phyloP scores from a whole-genome alignment of 139 green algal species.

The Asterochloris erici region DNA sequence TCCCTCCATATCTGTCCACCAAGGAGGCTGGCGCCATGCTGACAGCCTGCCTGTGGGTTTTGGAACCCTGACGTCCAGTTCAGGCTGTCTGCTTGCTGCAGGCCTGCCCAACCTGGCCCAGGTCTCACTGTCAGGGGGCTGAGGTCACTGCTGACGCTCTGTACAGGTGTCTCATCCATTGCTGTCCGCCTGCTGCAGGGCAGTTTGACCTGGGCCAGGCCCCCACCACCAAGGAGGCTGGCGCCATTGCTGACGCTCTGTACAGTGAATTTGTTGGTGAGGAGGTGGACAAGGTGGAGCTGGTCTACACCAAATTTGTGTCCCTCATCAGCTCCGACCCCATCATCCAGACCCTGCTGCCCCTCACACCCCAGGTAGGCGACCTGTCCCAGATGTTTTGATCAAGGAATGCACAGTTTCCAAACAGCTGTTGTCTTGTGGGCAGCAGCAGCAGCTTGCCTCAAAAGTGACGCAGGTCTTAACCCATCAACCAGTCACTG shows the following conservation, averaged over 20 bases:
- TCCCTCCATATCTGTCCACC: no score
- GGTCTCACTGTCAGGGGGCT: slow-evolving; percentile 91
- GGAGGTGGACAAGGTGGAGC: slow-evolving; percentile 96
- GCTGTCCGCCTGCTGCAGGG: slow-evolving; percentile 36
- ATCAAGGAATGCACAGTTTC: no score
- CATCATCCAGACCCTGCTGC: slow-evolving; percentile 94
- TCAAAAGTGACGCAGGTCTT: no score
- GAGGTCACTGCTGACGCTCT: slow-evolving; percentile 96
- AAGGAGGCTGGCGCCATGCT: no score
- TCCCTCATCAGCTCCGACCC: slow-evolving; percentile 91
- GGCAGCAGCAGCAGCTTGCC: no score
- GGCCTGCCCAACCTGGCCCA: slow-evolving; percentile 74
- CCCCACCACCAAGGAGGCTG: slow-evolving; percentile 95
- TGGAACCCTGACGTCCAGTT: no score
- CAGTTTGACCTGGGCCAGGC: slow-evolving; percentile 75
- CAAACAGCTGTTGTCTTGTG: no score
- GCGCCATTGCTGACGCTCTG: slow-evolving; percentile 95
- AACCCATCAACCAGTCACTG: no score
- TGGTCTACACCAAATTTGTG: slow-evolving; percentile 99
- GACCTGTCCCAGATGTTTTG: neutral
- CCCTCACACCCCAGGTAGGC: slow-evolving; percentile 63
- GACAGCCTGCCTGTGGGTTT: no score
- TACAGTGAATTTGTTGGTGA: slow-evolving; percentile 93
- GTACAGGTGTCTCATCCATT: neutral
- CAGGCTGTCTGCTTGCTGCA: slow-evolving; percentile 24